Conservation (phyloP, 1,284 basidiomycete genomes). For the Fomitopsis betulina region DNA sequence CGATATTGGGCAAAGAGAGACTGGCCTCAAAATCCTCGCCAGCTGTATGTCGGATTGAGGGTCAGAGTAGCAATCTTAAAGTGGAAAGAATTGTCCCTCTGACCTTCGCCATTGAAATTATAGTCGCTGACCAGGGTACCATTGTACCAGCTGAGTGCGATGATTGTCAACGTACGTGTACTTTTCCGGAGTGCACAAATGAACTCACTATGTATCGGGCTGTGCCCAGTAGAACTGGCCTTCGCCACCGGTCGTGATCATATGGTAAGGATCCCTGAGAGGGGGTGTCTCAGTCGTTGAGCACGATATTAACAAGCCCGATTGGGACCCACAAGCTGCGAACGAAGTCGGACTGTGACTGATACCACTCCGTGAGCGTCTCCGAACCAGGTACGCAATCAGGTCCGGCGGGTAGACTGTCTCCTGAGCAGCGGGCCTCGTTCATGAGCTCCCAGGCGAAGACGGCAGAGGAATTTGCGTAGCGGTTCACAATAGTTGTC, state of each 20-base stretch:
- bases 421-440: conserved; percentile 52
- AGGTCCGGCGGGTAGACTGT: conserved; percentile 35
- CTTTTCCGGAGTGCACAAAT: not conserved
- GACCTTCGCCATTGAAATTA: conserved; percentile 53
- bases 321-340: conserved; percentile 39
- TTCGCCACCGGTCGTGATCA: conserved; percentile 56
- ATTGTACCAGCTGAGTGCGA: conserved; percentile 33
- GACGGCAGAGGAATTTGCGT: conserved; percentile 46
- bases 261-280: conserved; percentile 45
- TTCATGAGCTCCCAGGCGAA: conserved; percentile 61
- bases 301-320: not conserved
- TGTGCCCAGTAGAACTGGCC: conserved; percentile 51
- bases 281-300: not conserved
- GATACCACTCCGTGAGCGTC: conserved; percentile 46
- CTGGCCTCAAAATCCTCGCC: conserved; percentile 54
- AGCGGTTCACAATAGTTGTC: conserved; percentile 47
- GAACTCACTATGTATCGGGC: conserved; percentile 30
- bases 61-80: not conserved
- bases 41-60: conserved; percentile 22
- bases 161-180: not conserved
- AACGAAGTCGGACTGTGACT: conserved; percentile 44
- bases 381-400: conserved; percentile 43
- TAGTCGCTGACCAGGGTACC: conserved; percentile 43
- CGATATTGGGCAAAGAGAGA: conserved; percentile 45
- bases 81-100: not conserved